Evolutionary conservation across 345 rosid genomes (phyloP).

Genomic region (Syzygium jambos): DNA sequence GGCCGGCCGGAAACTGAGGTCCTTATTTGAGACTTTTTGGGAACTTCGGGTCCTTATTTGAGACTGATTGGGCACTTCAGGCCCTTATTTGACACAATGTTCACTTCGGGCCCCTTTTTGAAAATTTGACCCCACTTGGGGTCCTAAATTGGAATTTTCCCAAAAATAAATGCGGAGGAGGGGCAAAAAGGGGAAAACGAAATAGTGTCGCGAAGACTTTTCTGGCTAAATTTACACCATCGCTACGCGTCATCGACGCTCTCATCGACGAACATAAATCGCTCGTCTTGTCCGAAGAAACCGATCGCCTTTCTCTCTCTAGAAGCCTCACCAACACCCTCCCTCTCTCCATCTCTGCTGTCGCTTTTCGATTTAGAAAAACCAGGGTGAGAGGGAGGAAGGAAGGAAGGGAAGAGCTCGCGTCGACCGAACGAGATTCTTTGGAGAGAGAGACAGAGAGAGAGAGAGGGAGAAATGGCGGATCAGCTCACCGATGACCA

Average conservation of each 20-base stretch:
- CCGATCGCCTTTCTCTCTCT: neutral
- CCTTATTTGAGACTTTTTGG: too few species aligned
- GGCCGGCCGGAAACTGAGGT: too few species aligned
- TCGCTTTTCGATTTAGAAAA: neutral
- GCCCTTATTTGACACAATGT: too few species aligned
- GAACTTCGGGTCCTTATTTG: too few species aligned
- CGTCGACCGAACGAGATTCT: neutral
- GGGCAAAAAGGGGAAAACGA: neutral
- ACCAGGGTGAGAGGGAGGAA: neutral
- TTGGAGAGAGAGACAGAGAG: neutral
- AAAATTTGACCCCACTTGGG: too few species aligned
- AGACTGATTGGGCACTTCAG: too few species aligned
- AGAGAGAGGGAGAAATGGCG: constrained; percentile 14
- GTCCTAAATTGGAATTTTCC: too few species aligned
- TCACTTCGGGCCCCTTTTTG: too few species aligned
- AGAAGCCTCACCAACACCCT: neutral
- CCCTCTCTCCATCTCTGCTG: neutral
- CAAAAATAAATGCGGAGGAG: neutral
- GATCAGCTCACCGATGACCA: constrained; percentile 39
- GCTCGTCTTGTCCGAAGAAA: neutral
- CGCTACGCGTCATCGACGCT: neutral
- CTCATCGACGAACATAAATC: neutral
- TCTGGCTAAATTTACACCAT: neutral
- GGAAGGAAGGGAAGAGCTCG: neutral
- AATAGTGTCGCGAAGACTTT: neutral